Evolutionary conservation across 345 rosid species (phyloP), one percentile per base, ranked within the genome.

Genomic region (Gossypium sturtianum): DNA sequence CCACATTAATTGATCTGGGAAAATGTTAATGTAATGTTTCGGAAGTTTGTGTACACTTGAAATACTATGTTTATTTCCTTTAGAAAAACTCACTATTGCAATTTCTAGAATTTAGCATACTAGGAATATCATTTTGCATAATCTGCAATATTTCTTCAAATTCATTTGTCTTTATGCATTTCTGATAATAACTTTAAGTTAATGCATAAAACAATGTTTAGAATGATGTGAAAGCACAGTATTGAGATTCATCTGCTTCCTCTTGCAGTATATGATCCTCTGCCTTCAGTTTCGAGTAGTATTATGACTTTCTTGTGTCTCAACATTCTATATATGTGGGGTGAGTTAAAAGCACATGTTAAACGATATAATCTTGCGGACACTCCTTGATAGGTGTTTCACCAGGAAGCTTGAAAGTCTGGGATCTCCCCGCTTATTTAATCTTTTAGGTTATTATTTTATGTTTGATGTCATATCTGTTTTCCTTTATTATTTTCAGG

Each of bases 401-500:
- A 67, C 29, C 22, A 1, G 74, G 65, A 58, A 72, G 66, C 51
- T 63, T 56, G 77, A 49, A 38, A 34, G 44, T 56, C 51, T 16
- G 60, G 61, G 43, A 57, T 75, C 44, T 17, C 56, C 60, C 43
- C 20, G 15, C 54, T 17, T 22, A 47, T 43, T 15, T 58, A 58
- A n/a, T 22, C 49, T 70, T 70, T 54, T 52, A 63, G 52, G 45
- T 57, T 20, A 16, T 75, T 74, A 7, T 62, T 48, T 43, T 51
- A 17, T 2, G 15, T 56, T 58, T 74, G 27, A 76, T 56, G 71
- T 53, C 74, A 52, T 59, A 72, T 57, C 17, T 47, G 71, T 66
- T 64, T 69, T 45, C 72, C 23, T 80, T 72, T 56, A 65, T 47
- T 75, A 25, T 76, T 80, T 84, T 76, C 86, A 94, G 98, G 98